Conservation (phyloP, 306 rosid species). For the Malus domestica region ASM211411v1 NC_041796.1:29047501-29048000, state of each 20-base stretch:
- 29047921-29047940: too few relatives aligned
- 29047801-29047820: background rate
- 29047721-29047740: constrained; percentile 50
- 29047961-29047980: too few relatives aligned
- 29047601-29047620: constrained; percentile 48
- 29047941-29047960: too few relatives aligned
- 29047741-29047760: constrained; percentile 45
- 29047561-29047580: constrained; percentile 47
- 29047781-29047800: background rate
- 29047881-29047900: too few relatives aligned
- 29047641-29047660: constrained; percentile 63
- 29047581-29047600: constrained; percentile 48
- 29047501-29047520: background rate
- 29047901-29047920: too few relatives aligned
- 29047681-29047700: constrained; percentile 26
- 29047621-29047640: constrained; percentile 66
- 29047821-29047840: background rate
- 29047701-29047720: constrained; percentile 24
- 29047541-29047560: constrained; percentile 71
- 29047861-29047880: too few relatives aligned
- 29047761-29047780: constrained; percentile 52
- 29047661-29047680: constrained; percentile 29
- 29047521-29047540: constrained; percentile 12
- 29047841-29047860: too few relatives aligned
- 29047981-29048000: too few relatives aligned